phyloP scores from a whole-genome alignment of 352 stramenopile species.

The Phytophthora aleatoria region DNA sequence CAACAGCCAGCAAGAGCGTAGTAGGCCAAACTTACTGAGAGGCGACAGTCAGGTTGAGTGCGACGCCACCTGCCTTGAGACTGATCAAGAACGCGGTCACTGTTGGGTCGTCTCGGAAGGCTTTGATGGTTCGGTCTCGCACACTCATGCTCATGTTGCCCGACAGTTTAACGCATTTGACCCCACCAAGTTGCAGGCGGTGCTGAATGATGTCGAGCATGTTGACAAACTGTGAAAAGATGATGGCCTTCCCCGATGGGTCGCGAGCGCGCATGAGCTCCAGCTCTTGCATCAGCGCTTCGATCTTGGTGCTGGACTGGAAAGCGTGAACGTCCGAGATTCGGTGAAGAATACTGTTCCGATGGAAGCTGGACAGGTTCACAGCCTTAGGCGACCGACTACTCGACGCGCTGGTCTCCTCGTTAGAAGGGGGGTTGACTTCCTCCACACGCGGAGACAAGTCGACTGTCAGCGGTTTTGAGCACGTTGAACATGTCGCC shows the following conservation, averaged over 20 bases:
- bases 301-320: conserved; percentile 97
- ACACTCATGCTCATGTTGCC: conserved; percentile 91
- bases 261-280: conserved; percentile 93
- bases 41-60: conserved; percentile 98
- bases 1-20: background rate
- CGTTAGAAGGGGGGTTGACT: conserved; percentile 15
- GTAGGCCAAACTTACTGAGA: conserved; percentile 81
- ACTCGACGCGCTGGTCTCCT: conserved; percentile 7
- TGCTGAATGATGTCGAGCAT: conserved; percentile 99
- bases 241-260: conserved; percentile 96
- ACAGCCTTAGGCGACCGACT: conserved; percentile 33
- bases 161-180: conserved; percentile 92
- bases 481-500: conserved; percentile 80
- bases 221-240: conserved; percentile 99
- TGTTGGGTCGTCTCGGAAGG: conserved; percentile 90
- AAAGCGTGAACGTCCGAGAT: conserved; percentile 72
- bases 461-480: conserved; percentile 86
- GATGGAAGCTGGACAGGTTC: conserved; percentile 70
- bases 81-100: conserved; percentile 98
- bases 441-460: conserved; percentile 44
- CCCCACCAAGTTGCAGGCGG: conserved; percentile 88
- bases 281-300: conserved; percentile 97
- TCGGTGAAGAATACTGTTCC: conserved; percentile 69
- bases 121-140: conserved; percentile 79
- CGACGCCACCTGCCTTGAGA: conserved; percentile 98